phyloP scores from a whole-genome alignment of 1,284 basidiomycete genomes.

The Ustilago bromivora region DNA sequence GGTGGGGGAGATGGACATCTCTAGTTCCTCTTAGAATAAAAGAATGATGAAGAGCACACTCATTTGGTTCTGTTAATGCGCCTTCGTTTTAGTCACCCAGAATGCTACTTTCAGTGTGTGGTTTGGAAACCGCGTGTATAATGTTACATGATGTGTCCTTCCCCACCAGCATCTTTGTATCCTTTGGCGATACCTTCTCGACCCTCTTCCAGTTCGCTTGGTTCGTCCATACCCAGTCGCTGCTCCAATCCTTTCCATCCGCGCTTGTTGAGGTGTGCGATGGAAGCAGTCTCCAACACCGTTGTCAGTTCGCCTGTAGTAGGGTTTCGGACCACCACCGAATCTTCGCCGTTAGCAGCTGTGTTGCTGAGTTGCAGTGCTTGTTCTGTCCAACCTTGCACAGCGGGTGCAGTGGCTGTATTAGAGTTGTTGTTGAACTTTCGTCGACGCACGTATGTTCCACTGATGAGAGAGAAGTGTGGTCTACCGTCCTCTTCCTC shows the following conservation, averaged over 20 bases:
- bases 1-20: constrained; percentile 39
- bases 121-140: background rate
- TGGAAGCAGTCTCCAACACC: constrained; percentile 68
- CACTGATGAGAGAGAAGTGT: constrained; percentile 85
- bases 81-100: background rate
- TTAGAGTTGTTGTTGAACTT: constrained; percentile 73
- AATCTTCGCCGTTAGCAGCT: constrained; percentile 24
- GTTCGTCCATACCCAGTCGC: constrained; percentile 82
- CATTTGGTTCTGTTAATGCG: constrained; percentile 1
- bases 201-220: constrained; percentile 86
- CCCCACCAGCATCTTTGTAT: constrained; percentile 74
- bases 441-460: constrained; percentile 83
- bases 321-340: constrained; percentile 76
- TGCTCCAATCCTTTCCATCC: constrained; percentile 87
- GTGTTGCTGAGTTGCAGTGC: constrained; percentile 7
- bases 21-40: background rate
- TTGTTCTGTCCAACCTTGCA: background rate
- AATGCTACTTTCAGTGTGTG: background rate
- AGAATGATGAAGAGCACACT: background rate
- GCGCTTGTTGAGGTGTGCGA: constrained; percentile 77
- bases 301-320: constrained; percentile 74
- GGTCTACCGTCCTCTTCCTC: constrained; percentile 72
- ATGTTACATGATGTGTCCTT: constrained; percentile 40
- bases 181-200: constrained; percentile 88
- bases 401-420: constrained; percentile 48